A percentile compares a stretch with the other conserved stretches of the same genome.
These are phyloP conservation scores for Malassezia restricta DNA, from an alignment of 1,284 basidiomycete genomes.

Conservation along the genomic window DNA sequence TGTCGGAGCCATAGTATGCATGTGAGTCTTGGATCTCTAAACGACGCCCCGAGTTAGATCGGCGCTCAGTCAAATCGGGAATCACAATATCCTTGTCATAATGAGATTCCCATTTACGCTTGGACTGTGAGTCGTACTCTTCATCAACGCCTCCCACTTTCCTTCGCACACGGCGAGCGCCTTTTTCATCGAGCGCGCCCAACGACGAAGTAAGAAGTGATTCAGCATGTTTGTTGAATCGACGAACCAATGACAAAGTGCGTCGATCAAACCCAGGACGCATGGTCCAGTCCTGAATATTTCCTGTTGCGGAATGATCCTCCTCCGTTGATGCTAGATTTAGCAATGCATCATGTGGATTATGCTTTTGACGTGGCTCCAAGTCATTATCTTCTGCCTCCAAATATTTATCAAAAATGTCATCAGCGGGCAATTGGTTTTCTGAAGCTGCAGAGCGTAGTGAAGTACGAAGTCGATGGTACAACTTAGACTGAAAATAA, in stretches of 20 bases:
- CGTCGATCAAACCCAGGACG: constrained; percentile 76
- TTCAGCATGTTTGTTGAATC: constrained; percentile 95
- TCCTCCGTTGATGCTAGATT: constrained; percentile 77
- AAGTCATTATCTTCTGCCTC: constrained; percentile 84
- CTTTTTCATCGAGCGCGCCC: constrained; percentile 28
- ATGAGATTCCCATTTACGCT: neutral
- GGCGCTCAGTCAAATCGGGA: constrained; percentile 66
- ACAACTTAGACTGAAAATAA: constrained; percentile 88
- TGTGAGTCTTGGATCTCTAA: constrained; percentile 57
- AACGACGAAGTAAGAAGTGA: constrained; percentile 58
- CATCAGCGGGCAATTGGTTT: constrained; percentile 75
- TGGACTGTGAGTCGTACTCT: constrained; percentile 20
- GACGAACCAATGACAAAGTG: constrained; percentile 79
- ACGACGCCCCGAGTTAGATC: constrained; percentile 57
- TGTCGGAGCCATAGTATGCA: constrained; percentile 25
- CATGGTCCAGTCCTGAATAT: constrained; percentile 84
- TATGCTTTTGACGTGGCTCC: constrained; percentile 62
- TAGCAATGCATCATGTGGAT: constrained; percentile 64
- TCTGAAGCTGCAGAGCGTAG: constrained; percentile 72
- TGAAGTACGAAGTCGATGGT: constrained; percentile 83
- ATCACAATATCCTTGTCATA: constrained; percentile 66
- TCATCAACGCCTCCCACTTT: constrained; percentile 36
- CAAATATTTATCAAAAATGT: constrained; percentile 88
- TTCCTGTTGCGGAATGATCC: constrained; percentile 83
- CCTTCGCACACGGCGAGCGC: constrained; percentile 19